Percentiles rank a stretch among this genome's conserved stretches.
Conservation (phyloP, 1,284 basidiomycete species). For the Puccinia brachypodii region DNA sequence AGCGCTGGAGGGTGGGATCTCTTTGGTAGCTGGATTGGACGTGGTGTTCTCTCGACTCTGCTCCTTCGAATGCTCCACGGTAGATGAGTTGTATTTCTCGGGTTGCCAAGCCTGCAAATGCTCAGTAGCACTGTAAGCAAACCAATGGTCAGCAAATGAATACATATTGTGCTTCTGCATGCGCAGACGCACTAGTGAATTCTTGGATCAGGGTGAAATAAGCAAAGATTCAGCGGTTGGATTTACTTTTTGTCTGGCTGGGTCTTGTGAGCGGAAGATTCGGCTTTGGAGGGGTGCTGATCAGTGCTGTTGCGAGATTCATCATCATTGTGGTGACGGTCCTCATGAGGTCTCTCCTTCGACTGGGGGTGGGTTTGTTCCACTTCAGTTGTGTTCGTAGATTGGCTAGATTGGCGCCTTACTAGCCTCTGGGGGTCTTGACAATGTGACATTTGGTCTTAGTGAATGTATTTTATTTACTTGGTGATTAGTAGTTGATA, state of each 20-base stretch:
- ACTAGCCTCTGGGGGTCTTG: neutral
- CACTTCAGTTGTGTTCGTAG: neutral
- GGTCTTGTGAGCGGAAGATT: neutral
- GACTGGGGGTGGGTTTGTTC: neutral
- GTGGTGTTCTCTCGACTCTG: neutral
- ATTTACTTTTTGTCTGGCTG: conserved; percentile 18
- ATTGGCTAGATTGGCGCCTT: conserved; percentile 3
- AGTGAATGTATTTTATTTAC: neutral
- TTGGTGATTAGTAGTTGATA: neutral
- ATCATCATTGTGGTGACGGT: neutral
- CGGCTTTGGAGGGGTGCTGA: neutral
- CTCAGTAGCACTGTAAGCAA: neutral
- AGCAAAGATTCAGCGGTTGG: neutral
- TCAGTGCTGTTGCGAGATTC: neutral
- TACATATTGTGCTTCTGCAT: neutral
- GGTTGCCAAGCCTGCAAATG: neutral
- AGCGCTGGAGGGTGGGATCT: neutral
- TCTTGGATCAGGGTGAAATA: neutral
- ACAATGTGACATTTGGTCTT: neutral
- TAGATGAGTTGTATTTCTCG: neutral
- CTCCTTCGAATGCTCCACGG: neutral
- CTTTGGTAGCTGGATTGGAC: neutral
- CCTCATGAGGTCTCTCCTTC: neutral
- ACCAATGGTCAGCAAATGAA: neutral
- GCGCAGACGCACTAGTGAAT: neutral